Percentiles rank a stretch among this genome's conserved stretches.
phyloP scores from a whole-genome alignment of 2,329 filamentous ascomycete species.

The Zymoseptoria passerinii region DNA sequence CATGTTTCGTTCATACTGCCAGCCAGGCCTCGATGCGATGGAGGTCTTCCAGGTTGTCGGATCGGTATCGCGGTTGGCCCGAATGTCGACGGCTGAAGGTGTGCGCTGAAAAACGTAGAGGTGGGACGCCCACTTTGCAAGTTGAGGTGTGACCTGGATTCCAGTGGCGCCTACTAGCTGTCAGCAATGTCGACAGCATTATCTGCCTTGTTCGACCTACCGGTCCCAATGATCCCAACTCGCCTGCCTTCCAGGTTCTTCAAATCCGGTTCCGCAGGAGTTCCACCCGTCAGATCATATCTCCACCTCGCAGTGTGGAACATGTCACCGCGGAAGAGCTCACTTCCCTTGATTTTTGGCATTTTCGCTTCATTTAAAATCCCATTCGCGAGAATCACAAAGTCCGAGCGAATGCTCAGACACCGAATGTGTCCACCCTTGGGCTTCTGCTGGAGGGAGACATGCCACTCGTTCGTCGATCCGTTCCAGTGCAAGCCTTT shows the following conservation, averaged over 20 bases:
- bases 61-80: conserved; percentile 35
- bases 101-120: conserved; percentile 40
- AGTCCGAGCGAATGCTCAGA: conserved; percentile 30
- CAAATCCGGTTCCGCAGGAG: conserved; percentile 22
- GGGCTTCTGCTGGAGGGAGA: conserved; percentile 25
- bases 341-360: conserved; percentile 34
- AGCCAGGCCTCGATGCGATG: conserved; percentile 36
- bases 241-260: conserved; percentile 33
- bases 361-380: conserved; percentile 40
- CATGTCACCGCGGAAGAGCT: conserved; percentile 32
- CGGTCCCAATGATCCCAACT: conserved; percentile 40
- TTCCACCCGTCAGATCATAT: conserved; percentile 36
- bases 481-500: conserved; percentile 43
- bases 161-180: conserved; percentile 38
- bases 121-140: conserved; percentile 33
- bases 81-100: conserved; percentile 30
- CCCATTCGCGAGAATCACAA: conserved; percentile 35
- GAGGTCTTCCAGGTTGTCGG: conserved; percentile 33
- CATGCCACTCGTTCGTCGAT: conserved; percentile 26
- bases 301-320: conserved; percentile 42
- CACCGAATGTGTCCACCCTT: conserved; percentile 19
- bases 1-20: conserved; percentile 40
- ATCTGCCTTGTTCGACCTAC: no score
- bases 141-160: conserved; percentile 34
- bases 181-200: no score